Percentiles rank a stretch among this genome's conserved stretches.
These are phyloP conservation scores for Malassezia brasiliensis DNA, from an alignment of 1,284 basidiomycete species.

Conservation along the genomic window DNA sequence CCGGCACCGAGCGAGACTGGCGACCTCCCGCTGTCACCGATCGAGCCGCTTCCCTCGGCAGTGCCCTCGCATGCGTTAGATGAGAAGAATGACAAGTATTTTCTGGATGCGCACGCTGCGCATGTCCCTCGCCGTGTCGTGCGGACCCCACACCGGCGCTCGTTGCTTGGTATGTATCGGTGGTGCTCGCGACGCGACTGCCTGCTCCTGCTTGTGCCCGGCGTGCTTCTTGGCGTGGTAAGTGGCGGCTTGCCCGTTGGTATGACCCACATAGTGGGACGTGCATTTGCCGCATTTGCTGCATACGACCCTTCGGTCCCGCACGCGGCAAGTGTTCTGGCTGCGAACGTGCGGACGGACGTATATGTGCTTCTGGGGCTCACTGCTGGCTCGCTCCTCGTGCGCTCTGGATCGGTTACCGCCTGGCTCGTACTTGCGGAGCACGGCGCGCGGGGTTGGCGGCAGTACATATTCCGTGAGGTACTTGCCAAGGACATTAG, in stretches of 20 bases:
- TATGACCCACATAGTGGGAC: conserved; percentile 83
- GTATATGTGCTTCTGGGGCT: conserved; percentile 62
- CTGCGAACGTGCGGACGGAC: conserved; percentile 52
- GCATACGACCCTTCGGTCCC: conserved; percentile 53
- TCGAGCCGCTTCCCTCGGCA: not conserved
- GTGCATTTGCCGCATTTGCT: conserved; percentile 70
- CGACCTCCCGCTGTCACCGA: not conserved
- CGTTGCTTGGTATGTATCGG: conserved; percentile 28
- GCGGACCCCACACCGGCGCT: conserved; percentile 9
- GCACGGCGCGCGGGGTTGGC: conserved; percentile 61
- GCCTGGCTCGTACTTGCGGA: conserved; percentile 86
- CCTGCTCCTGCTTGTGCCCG: conserved; percentile 57
- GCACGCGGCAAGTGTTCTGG: conserved; percentile 48
- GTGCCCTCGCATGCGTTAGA: too few relatives aligned
- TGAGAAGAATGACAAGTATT: too few relatives aligned
- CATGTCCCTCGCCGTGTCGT: not conserved
- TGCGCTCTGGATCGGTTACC: conserved; percentile 65
- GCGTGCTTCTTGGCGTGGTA: conserved; percentile 59
- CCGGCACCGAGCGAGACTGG: too few relatives aligned
- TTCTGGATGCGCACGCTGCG: not conserved
- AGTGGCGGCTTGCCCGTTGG: conserved; percentile 74
- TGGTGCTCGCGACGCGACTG: conserved; percentile 24
- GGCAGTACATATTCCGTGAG: conserved; percentile 61
- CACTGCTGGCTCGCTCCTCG: conserved; percentile 60
- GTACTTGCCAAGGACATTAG: conserved; percentile 65